Evolutionary conservation across 768 basidiomycete genomes (phyloP), one percentile per base, ranked within the genome.

Genomic region (Rhodotorula sphaerocarpa): DNA sequence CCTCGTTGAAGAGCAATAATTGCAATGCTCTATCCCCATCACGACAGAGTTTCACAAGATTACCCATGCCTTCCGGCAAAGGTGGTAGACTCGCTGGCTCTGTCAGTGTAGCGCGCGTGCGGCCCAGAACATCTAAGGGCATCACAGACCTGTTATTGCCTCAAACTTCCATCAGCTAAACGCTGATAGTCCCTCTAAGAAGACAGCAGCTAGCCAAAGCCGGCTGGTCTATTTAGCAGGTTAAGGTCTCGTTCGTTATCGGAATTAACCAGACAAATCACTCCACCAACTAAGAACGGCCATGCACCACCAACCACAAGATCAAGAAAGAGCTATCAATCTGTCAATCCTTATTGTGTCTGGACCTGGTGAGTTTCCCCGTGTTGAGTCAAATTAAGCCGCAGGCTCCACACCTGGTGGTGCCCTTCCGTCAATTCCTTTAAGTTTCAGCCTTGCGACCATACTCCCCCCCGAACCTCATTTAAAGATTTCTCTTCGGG

Each of bases 221-320:
- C 81, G 76, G 80, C 81, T 82, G 79, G 84, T 80, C 85, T 87
- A 87, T 86, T 87, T 85, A 86, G 86, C 85, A 86, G 84, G 84
- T 84, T 83, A 85, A 86, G 84, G 86, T 87, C 85, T 87, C 85
- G 82, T 86, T 87, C 83, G 82, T 86, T 86, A 87, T 87, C 85
- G 82, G 84, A 87, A 87, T 88, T 87, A 87, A 87, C 86, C 86
- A 87, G 87, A 88, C 86, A 87, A 87, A 87, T 87, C 86, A 86
- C 86, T 87, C 85, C 85, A 77, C 83, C 81, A 86, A 86, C 84
- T 85, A 86, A 85, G 84, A 86, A 86, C 81, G 83, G 84, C 84
- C 84, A 86, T 86, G 84, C 84, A 86, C 84, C 83, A 85, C 84
- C 84, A 85, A 83, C 84, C 83, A 85, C 82, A 81, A 82, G 83